Evolutionary conservation across 2,329 filamentous ascomycete species (phyloP).

Genomic region (Alternaria consortialis): DNA sequence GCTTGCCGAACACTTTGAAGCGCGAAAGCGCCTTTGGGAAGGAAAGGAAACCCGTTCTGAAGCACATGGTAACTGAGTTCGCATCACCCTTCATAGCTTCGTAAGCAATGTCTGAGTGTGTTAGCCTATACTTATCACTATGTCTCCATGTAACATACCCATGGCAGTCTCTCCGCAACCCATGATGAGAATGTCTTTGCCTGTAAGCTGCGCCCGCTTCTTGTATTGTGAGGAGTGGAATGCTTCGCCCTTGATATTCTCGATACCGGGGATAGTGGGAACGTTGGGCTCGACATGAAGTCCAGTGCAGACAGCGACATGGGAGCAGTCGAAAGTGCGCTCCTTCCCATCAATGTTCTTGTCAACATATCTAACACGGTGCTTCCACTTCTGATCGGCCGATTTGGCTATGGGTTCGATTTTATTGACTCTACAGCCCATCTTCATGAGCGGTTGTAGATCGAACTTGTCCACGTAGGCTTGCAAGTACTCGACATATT

Average conservation of each 20-base stretch:
- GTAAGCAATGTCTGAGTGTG: slow-evolving; percentile 39
- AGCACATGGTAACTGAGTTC: slow-evolving; percentile 45
- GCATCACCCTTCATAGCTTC: slow-evolving; percentile 46
- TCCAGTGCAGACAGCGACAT: slow-evolving; percentile 44
- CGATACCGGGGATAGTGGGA: slow-evolving; percentile 40
- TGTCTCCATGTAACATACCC: slow-evolving; percentile 26
- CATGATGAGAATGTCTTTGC: slow-evolving; percentile 39
- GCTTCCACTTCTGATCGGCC: slow-evolving; percentile 33
- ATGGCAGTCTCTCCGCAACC: slow-evolving; percentile 48
- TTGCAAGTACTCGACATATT: slow-evolving; percentile 44
- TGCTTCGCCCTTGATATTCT: slow-evolving; percentile 36
- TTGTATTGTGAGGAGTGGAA: slow-evolving; percentile 46
- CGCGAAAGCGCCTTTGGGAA: slow-evolving; percentile 46
- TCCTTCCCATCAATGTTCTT: slow-evolving; percentile 22
- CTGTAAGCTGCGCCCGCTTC: slow-evolving; percentile 35
- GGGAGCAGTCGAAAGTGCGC: slow-evolving; percentile 37
- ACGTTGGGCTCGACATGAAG: slow-evolving; percentile 45
- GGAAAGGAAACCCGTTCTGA: slow-evolving; percentile 44
- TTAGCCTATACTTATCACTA: slow-evolving; percentile 7
- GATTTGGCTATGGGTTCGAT: slow-evolving; percentile 34
- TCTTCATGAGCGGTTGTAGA: slow-evolving; percentile 35
- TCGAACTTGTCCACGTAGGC: slow-evolving; percentile 40
- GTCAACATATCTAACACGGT: slow-evolving; percentile 40
- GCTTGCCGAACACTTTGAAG: slow-evolving; percentile 45
- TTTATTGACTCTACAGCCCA: slow-evolving; percentile 34